These are phyloP conservation scores for Gamarada debralockiae DNA, from an alignment of 495 filamentous ascomycete species.

Conservation along the genomic window DNA sequence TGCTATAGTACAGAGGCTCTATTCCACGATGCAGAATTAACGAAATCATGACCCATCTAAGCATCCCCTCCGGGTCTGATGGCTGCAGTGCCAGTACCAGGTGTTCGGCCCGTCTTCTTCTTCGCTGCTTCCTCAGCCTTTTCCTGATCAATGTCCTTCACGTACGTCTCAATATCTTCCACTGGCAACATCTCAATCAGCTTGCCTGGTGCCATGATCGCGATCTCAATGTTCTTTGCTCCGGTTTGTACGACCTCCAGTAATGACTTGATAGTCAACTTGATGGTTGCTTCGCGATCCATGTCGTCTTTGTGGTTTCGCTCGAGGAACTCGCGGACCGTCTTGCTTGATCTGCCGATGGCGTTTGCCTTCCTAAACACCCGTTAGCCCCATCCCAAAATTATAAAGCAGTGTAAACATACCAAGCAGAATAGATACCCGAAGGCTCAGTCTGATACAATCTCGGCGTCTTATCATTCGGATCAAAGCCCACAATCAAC, in stretches of 20 bases:
- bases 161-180: slow-evolving; percentile 92
- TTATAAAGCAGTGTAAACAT: slow-evolving; percentile 26
- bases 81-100: slow-evolving; percentile 72
- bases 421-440: slow-evolving; percentile 98
- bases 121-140: slow-evolving; percentile 97
- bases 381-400: slow-evolving; percentile 3
- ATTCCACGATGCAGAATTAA: slow-evolving; percentile 1
- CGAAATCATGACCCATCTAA: neutral
- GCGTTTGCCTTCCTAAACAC: slow-evolving; percentile 91
- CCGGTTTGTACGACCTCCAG: slow-evolving; percentile 98
- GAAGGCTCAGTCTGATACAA: slow-evolving; percentile 98
- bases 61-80: slow-evolving; percentile 40
- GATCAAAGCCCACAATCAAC: slow-evolving; percentile 94
- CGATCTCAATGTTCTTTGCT: slow-evolving; percentile 99
- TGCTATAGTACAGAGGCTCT: slow-evolving; percentile 25
- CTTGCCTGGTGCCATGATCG: slow-evolving; percentile 95
- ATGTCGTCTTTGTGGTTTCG: slow-evolving; percentile 96
- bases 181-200: slow-evolving; percentile 88
- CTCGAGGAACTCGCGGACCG: slow-evolving; percentile 95
- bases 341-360: slow-evolving; percentile 97
- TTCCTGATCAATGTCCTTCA: slow-evolving; percentile 97
- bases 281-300: slow-evolving; percentile 94
- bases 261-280: slow-evolving; percentile 94
- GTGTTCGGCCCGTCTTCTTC: slow-evolving; percentile 84
- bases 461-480: slow-evolving; percentile 76